Percentiles rank a stretch among this genome's conserved stretches.
Evolutionary conservation across 2,329 filamentous ascomycete species (phyloP).

Genomic region (Thyridium curvatum): DNA sequence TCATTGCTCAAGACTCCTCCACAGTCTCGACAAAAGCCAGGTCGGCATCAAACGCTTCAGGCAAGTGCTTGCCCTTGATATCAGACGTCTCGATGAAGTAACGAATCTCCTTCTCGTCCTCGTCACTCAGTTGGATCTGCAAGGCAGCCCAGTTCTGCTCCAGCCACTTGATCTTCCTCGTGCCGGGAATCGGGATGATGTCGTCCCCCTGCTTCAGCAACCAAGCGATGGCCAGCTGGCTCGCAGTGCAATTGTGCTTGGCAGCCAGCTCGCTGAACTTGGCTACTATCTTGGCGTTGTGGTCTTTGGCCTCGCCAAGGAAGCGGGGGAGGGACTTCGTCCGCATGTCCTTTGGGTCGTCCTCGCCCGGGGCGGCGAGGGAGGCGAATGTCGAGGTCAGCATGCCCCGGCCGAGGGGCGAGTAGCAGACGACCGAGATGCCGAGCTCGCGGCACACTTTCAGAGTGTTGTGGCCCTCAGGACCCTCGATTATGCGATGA

Average conservation of each 20-base stretch:
- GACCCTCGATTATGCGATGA: constrained; percentile 36
- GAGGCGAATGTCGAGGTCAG: constrained; percentile 43
- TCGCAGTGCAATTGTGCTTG: constrained; percentile 46
- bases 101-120: constrained; percentile 27
- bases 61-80: constrained; percentile 6
- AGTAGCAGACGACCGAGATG: constrained; percentile 50
- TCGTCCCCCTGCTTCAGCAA: constrained; percentile 53
- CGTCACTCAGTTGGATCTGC: constrained; percentile 21
- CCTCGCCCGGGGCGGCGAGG: constrained; percentile 17
- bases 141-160: constrained; percentile 35
- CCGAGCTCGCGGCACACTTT: constrained; percentile 36
- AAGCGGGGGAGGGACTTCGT: constrained; percentile 36
- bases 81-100: constrained; percentile 15
- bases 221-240: constrained; percentile 59
- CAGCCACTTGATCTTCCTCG: constrained; percentile 38
- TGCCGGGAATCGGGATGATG: constrained; percentile 52
- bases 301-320: constrained; percentile 42
- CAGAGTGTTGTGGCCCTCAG: constrained; percentile 23
- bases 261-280: constrained; percentile 40
- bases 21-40: no score
- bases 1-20: no score
- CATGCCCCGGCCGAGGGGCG: constrained; percentile 53
- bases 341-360: constrained; percentile 43
- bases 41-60: no score
- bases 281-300: constrained; percentile 40